These are phyloP conservation scores for Populus tremula DNA, from an alignment of 345 rosid genomes.

Conservation along the genomic window DNA sequence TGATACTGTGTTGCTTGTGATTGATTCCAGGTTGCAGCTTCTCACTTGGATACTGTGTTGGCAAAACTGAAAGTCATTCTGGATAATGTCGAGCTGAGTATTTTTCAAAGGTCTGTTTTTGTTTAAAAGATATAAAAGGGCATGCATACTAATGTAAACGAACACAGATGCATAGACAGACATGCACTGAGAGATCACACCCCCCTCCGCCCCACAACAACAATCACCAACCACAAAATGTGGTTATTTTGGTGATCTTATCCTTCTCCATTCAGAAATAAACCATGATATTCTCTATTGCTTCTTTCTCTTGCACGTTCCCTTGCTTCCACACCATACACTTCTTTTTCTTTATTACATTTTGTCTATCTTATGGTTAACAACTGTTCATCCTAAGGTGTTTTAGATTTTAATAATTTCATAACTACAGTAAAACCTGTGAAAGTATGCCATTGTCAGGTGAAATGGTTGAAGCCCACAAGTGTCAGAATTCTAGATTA, in stretches of 20 bases:
- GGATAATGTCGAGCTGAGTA: constrained; percentile 75
- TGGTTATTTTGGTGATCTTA: not conserved
- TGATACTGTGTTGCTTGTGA: constrained; percentile 17
- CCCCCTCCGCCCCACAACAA: not conserved
- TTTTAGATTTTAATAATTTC: not conserved
- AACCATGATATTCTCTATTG: not conserved
- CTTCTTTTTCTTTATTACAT: not conserved
- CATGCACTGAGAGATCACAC: too few species aligned
- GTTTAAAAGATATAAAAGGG: not conserved
- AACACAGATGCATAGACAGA: not conserved
- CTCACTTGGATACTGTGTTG: constrained; percentile 89
- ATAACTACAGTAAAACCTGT: not conserved
- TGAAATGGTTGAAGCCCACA: not conserved
- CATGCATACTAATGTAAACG: not conserved
- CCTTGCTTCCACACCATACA: not conserved
- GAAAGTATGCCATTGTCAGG: not conserved
- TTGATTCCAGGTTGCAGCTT: constrained; percentile 83
- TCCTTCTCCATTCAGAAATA: not conserved
- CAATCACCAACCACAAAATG: not conserved
- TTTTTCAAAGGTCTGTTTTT: constrained; percentile 64
- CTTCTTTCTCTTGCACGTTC: not conserved
- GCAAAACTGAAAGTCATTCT: constrained; percentile 86
- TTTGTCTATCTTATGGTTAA: not conserved
- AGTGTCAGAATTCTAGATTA: not conserved
- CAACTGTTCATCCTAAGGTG: not conserved